A percentile compares a stretch with the other conserved stretches of the same genome.
Evolutionary conservation across 2,329 filamentous ascomycete species (phyloP).

Genomic region (Chaetomium sp.): DNA sequence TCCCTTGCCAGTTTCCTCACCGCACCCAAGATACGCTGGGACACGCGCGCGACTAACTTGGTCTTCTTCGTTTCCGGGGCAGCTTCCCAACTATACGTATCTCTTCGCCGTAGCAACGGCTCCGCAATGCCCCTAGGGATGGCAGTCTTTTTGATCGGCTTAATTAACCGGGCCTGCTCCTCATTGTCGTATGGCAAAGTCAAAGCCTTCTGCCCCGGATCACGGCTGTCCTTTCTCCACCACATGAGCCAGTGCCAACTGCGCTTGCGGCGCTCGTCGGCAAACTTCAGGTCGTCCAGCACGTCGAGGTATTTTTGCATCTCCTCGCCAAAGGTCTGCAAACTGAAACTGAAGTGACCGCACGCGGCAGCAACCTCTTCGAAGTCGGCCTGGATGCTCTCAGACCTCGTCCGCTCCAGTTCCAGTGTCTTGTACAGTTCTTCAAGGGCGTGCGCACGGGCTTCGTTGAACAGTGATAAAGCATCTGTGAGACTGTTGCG

Average conservation of each 20-base stretch:
- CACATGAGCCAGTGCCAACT: slow-evolving; percentile 84
- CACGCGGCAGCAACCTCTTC: slow-evolving; percentile 98
- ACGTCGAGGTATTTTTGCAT: slow-evolving; percentile 77
- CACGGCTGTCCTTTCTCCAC: slow-evolving; percentile 45
- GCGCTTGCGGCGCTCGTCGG: slow-evolving; percentile 53
- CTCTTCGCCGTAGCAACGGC: slow-evolving; percentile 44
- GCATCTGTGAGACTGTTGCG: slow-evolving; percentile 74
- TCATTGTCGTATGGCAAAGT: slow-evolving; percentile 33
- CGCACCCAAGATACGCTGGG: slow-evolving; percentile 40
- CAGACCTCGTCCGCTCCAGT: slow-evolving; percentile 58
- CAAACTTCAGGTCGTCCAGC: slow-evolving; percentile 75
- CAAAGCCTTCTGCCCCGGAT: slow-evolving; percentile 15
- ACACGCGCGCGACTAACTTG: slow-evolving; percentile 37
- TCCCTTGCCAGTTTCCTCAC: slow-evolving; percentile 47
- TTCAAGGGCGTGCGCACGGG: slow-evolving; percentile 68
- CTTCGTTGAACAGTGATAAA: slow-evolving; percentile 68
- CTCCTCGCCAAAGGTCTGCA: slow-evolving; percentile 86
- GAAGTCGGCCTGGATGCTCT: slow-evolving; percentile 81
- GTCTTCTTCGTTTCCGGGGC: slow-evolving; percentile 38
- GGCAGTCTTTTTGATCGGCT: slow-evolving; percentile 46
- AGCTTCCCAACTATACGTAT: slow-evolving; percentile 52
- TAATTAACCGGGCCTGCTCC: slow-evolving; percentile 40
- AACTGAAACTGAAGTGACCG: slow-evolving; percentile 88
- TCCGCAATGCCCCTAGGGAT: slow-evolving; percentile 51
- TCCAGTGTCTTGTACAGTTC: slow-evolving; percentile 77